phyloP scores from a whole-genome alignment of 2,329 filamentous ascomycete species.

The Aspergillus persii region DNA sequence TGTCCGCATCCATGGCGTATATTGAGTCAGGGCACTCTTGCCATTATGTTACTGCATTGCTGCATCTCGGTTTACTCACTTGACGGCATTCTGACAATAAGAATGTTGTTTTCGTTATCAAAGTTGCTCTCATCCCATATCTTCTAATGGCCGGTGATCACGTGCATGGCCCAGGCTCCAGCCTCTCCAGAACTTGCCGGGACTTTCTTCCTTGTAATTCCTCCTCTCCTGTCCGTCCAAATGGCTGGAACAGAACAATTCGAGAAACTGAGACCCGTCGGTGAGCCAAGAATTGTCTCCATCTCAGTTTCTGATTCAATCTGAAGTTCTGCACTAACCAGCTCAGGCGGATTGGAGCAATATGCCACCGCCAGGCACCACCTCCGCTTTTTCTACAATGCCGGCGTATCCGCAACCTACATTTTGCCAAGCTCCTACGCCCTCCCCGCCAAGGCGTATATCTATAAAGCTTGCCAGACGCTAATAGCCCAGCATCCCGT shows the following conservation, averaged over 20 bases:
- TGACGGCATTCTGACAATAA: neutral
- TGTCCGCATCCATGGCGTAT: too few species aligned
- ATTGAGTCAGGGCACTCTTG: too few species aligned
- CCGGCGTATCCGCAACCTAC: constrained; percentile 42
- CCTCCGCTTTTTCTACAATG: constrained; percentile 45
- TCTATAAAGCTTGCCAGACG: constrained; percentile 37
- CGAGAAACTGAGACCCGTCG: constrained; percentile 30
- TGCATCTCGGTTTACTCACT: neutral
- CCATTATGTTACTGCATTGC: neutral
- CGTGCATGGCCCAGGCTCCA: neutral
- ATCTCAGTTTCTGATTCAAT: neutral
- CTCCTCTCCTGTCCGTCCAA: neutral
- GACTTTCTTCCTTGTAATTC: neutral
- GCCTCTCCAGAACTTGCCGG: neutral
- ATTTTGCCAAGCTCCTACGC: constrained; percentile 24
- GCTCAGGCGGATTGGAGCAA: constrained; percentile 44
- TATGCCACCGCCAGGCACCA: constrained; percentile 46
- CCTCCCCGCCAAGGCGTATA: constrained; percentile 27
- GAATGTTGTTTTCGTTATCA: too few species aligned
- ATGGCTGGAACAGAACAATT: constrained; percentile 48
- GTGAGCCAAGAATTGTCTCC: constrained; percentile 4
- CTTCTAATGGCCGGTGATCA: too few species aligned
- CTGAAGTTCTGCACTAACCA: neutral
- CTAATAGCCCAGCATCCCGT: constrained; percentile 43
- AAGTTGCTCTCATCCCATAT: too few species aligned